phyloP scores from a whole-genome alignment of 148 eudicot genomes.

The Suaeda aralocaspica region DNA sequence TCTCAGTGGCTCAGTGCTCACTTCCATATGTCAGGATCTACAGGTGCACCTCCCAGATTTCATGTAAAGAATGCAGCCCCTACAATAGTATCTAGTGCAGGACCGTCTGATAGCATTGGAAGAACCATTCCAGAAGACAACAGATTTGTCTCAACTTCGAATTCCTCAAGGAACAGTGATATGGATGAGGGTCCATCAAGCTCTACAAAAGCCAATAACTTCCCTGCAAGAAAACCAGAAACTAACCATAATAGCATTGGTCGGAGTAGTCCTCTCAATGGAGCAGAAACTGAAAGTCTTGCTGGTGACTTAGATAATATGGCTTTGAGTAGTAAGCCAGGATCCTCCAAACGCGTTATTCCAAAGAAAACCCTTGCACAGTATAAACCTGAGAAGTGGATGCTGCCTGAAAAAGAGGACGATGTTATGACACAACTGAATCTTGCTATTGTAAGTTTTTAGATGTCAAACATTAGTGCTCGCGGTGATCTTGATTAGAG shows the following conservation, averaged over 20 bases:
- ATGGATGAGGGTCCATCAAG: constrained; percentile 31
- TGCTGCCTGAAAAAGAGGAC: constrained; percentile 52
- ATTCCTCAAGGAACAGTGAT: constrained; percentile 24
- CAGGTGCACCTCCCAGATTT: constrained; percentile 31
- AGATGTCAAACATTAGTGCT: constrained; percentile 7
- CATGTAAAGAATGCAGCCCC: constrained; percentile 23
- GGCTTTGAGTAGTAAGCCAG: constrained; percentile 44
- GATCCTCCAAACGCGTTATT: constrained; percentile 34
- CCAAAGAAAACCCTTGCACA: constrained; percentile 38
- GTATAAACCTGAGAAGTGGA: constrained; percentile 85
- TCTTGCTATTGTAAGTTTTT: constrained; percentile 84
- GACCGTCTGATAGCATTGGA: constrained; percentile 15
- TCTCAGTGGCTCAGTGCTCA: neutral
- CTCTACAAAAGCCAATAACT: constrained; percentile 33
- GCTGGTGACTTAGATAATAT: constrained; percentile 34
- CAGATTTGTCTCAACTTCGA: constrained; percentile 21
- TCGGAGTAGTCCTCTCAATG: constrained; percentile 32
- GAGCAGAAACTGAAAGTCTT: constrained; percentile 28
- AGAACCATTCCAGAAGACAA: constrained; percentile 16
- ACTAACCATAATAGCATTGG: constrained; percentile 22
- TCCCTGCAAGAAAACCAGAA: constrained; percentile 29
- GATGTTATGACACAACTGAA: constrained; percentile 61
- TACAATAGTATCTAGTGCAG: constrained; percentile 18
- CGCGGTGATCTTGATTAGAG: constrained; percentile 3
- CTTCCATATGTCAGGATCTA: constrained; percentile 13